Percentiles rank a stretch among this genome's conserved stretches.
Evolutionary conservation across 2,329 filamentous ascomycete genomes (phyloP).

Genomic region (Plectosphaerella cucumerina): DNA sequence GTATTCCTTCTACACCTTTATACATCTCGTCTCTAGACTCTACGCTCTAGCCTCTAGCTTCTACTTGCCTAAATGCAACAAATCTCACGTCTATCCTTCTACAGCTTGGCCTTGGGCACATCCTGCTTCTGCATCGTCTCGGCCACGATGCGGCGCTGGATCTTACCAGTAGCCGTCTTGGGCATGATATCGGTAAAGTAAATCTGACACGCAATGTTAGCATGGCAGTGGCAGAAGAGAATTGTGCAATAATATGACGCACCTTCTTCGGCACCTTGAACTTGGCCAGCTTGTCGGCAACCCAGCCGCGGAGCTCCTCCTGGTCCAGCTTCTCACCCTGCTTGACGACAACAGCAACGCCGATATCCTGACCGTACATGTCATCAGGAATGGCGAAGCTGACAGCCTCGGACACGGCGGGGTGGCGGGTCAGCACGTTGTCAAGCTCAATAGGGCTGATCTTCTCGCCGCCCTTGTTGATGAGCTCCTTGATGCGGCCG

Average conservation of each 20-base stretch:
- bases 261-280: slow-evolving; percentile 86
- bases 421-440: slow-evolving; percentile 72
- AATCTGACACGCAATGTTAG: slow-evolving; percentile 40
- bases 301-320: slow-evolving; percentile 63
- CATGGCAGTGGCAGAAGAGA: not conserved
- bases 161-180: slow-evolving; percentile 89
- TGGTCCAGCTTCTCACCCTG: slow-evolving; percentile 50
- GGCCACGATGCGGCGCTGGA: slow-evolving; percentile 81
- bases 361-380: slow-evolving; percentile 79
- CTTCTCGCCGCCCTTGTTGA: slow-evolving; percentile 88
- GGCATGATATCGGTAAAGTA: slow-evolving; percentile 83
- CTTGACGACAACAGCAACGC: slow-evolving; percentile 72
- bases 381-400: slow-evolving; percentile 81
- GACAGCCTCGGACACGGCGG: slow-evolving; percentile 71
- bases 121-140: slow-evolving; percentile 77
- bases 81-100: slow-evolving; percentile 15
- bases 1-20: no score
- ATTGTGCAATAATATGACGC: slow-evolving; percentile 16
- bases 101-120: slow-evolving; percentile 48
- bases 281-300: slow-evolving; percentile 67
- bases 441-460: slow-evolving; percentile 86
- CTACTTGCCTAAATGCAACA: not conserved
- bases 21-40: no score
- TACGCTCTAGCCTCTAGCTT: not conserved
- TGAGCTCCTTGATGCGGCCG: slow-evolving; percentile 88